Conservation (phyloP, 2,329 filamentous ascomycete genomes). For the Pseudocercospora fuligena region DNA sequence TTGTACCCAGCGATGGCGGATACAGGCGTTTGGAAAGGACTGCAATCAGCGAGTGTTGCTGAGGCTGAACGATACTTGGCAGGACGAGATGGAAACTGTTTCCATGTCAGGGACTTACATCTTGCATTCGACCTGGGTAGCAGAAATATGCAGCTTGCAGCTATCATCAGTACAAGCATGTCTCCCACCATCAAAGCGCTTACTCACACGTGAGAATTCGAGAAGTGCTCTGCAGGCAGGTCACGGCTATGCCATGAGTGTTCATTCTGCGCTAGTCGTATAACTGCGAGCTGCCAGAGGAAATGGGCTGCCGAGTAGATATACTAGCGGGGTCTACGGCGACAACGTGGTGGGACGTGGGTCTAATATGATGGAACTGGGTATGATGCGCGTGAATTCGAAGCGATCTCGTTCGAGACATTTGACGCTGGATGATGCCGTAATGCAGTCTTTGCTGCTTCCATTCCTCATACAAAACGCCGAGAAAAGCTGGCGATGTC, state of each 20-base stretch:
- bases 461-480: slow-evolving; percentile 7
- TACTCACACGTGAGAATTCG: slow-evolving; percentile 65
- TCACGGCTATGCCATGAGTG: slow-evolving; percentile 55
- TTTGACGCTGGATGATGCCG: slow-evolving; percentile 12
- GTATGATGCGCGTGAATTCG: slow-evolving; percentile 14
- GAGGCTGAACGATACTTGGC: neutral
- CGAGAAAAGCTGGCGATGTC: slow-evolving; percentile 5
- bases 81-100: neutral
- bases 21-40: too few species aligned
- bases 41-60: too few species aligned
- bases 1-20: too few species aligned
- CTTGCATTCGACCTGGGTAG: too few species aligned
- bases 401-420: slow-evolving; percentile 19
- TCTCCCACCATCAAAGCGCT: slow-evolving; percentile 86
- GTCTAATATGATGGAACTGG: slow-evolving; percentile 10
- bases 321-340: slow-evolving; percentile 67
- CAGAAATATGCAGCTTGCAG: too few species aligned
- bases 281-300: slow-evolving; percentile 81
- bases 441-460: slow-evolving; percentile 5
- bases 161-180: slow-evolving; percentile 51
- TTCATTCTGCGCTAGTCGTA: slow-evolving; percentile 88
- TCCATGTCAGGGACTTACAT: neutral
- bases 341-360: slow-evolving; percentile 1
- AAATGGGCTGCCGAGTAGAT: slow-evolving; percentile 81
- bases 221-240: slow-evolving; percentile 83